Percentiles rank a stretch among this genome's conserved stretches.
phyloP scores from a whole-genome alignment of 768 basidiomycete species.

The Termitomyces sp. region DNA sequence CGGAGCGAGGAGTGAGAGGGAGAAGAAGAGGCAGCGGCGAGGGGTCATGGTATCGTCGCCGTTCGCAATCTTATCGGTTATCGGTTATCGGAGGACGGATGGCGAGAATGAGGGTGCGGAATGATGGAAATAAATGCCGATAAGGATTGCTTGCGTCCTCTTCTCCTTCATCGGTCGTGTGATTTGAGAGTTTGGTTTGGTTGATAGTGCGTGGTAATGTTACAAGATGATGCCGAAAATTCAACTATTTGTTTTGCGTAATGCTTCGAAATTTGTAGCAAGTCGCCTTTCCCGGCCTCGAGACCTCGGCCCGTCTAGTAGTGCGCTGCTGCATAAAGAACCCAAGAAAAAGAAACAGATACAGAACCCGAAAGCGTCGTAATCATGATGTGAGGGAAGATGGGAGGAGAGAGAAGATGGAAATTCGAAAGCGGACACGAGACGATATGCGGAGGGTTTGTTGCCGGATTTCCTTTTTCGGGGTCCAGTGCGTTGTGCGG shows the following conservation, averaged over 20 bases:
- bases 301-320: neutral
- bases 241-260: neutral
- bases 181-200: too few relatives aligned
- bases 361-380: conserved; percentile 4
- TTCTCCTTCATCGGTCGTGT: neutral
- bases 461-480: conserved; percentile 2
- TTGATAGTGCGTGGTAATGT: neutral
- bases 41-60: neutral
- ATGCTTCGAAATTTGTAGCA: neutral
- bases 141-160: neutral
- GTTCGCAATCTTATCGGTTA: neutral
- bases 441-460: neutral
- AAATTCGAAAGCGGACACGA: neutral
- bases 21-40: neutral
- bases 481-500: neutral
- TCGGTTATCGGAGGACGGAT: neutral
- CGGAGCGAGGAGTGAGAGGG: too few relatives aligned
- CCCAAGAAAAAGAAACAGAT: neutral
- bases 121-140: neutral
- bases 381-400: neutral
- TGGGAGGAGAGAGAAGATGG: neutral
- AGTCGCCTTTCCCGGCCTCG: neutral
- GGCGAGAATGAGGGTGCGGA: neutral
- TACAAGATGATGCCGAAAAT: conserved; percentile 2
- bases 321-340: neutral